phyloP scores from a whole-genome alignment of 305 asterid genomes.

The Plantago lanceolata region DNA sequence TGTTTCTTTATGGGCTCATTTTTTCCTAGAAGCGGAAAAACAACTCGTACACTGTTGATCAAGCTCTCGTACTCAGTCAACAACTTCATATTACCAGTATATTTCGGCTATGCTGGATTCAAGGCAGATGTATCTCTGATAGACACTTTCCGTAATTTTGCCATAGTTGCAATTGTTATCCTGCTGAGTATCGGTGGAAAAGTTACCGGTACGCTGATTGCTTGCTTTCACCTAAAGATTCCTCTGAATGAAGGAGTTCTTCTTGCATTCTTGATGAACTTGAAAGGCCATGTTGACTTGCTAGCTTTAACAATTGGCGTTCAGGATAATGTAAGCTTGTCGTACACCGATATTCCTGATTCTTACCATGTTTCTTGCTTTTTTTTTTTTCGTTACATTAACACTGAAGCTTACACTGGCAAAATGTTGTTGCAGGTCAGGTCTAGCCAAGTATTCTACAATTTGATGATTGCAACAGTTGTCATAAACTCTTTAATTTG shows the following conservation, averaged over 20 bases:
- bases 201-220: conserved; percentile 75
- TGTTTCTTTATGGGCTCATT: conserved; percentile 73
- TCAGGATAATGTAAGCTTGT: conserved; percentile 51
- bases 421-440: conserved; percentile 49
- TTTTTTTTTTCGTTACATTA: background rate
- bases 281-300: conserved; percentile 92
- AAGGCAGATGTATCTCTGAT: conserved; percentile 62
- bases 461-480: conserved; percentile 66
- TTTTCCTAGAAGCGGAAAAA: conserved; percentile 92
- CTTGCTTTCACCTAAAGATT: conserved; percentile 71
- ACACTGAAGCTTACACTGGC: conserved; percentile 16
- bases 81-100: conserved; percentile 81
- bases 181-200: conserved; percentile 90
- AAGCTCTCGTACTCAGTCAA: conserved; percentile 75
- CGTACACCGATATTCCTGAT: background rate
- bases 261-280: conserved; percentile 83
- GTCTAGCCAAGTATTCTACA: conserved; percentile 56
- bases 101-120: conserved; percentile 92
- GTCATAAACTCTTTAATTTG: conserved; percentile 74
- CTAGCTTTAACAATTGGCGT: conserved; percentile 57
- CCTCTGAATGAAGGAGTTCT: conserved; percentile 90
- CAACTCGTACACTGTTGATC: conserved; percentile 71
- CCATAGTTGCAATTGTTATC: conserved; percentile 47
- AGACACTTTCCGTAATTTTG: conserved; percentile 44
- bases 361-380: background rate